Percentiles rank a stretch among this genome's conserved stretches.
phyloP scores from a whole-genome alignment of 2,329 filamentous ascomycete genomes.

The Saccharata proteae region DNA sequence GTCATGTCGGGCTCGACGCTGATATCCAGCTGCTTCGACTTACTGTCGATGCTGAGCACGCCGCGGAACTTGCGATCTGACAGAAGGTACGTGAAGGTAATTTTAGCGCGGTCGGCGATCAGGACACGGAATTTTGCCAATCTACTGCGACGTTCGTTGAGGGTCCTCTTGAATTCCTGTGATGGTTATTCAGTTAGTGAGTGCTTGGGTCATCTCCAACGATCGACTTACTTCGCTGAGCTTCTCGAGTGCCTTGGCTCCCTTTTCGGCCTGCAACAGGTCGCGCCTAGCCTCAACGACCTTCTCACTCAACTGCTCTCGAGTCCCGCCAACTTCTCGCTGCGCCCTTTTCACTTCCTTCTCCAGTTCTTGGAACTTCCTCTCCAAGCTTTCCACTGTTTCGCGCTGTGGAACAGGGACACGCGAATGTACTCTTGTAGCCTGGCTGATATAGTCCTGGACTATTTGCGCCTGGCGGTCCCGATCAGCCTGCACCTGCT shows the following conservation, averaged over 20 bases:
- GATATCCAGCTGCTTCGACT: constrained; percentile 60
- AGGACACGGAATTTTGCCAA: constrained; percentile 73
- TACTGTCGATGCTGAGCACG: constrained; percentile 66
- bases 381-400: constrained; percentile 19
- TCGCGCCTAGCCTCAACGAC: constrained; percentile 19
- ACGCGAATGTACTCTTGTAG: constrained; percentile 15
- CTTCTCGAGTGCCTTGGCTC: constrained; percentile 13
- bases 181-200: constrained; percentile 10
- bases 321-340: constrained; percentile 19
- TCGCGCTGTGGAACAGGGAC: constrained; percentile 19
- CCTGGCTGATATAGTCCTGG: constrained; percentile 13
- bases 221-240: constrained; percentile 30
- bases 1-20: constrained; percentile 60
- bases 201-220: constrained; percentile 11
- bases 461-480: constrained; percentile 18
- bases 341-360: constrained; percentile 9
- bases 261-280: constrained; percentile 10
- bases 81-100: constrained; percentile 78
- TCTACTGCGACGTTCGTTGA: constrained; percentile 56
- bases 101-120: constrained; percentile 76
- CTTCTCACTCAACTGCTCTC: constrained; percentile 16
- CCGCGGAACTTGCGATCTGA: constrained; percentile 84
- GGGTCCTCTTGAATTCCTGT: constrained; percentile 47
- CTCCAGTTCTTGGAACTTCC: constrained; percentile 19
- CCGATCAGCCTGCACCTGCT: constrained; percentile 16